These are phyloP conservation scores for Mortierella sp. DNA, from an alignment of 371 early-diverging fungal genomes.

Conservation along the genomic window DNA sequence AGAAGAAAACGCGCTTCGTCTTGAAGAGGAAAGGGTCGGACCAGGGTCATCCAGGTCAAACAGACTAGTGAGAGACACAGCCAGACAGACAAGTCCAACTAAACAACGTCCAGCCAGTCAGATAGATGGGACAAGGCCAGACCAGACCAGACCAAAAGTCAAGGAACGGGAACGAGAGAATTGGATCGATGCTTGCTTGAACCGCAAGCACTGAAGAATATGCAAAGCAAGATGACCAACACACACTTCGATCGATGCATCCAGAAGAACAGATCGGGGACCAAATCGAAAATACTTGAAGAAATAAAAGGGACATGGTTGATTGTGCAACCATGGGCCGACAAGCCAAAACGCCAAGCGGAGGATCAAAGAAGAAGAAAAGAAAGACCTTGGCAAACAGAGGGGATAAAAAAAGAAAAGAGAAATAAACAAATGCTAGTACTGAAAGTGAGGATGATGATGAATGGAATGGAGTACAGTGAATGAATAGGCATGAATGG, in stretches of 20 bases:
- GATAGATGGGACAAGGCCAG: background rate
- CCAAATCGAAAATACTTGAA: background rate
- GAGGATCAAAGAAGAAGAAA: background rate
- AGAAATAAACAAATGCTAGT: background rate
- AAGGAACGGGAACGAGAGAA: background rate
- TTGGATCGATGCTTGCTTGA: background rate
- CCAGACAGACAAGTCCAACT: too few relatives aligned
- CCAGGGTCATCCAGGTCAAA: too few relatives aligned
- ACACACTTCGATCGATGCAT: too few relatives aligned
- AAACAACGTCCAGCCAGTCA: too few relatives aligned
- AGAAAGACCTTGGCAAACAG: background rate
- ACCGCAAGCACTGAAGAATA: background rate
- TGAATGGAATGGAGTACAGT: background rate
- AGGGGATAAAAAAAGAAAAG: slow-evolving; percentile 5
- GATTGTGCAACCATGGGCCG: slow-evolving; percentile 4
- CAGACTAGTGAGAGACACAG: too few relatives aligned
- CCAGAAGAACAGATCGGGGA: slow-evolving; percentile 1
- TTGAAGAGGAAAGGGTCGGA: background rate
- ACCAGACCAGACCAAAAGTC: background rate
- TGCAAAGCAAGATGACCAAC: background rate
- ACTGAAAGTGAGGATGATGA: background rate
- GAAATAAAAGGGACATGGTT: background rate
- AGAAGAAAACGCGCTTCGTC: background rate
- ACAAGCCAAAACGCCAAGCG: background rate
- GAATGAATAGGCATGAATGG: background rate